Conservation (phyloP, 139 green algal genomes). For the Closterium sp. region DNA sequence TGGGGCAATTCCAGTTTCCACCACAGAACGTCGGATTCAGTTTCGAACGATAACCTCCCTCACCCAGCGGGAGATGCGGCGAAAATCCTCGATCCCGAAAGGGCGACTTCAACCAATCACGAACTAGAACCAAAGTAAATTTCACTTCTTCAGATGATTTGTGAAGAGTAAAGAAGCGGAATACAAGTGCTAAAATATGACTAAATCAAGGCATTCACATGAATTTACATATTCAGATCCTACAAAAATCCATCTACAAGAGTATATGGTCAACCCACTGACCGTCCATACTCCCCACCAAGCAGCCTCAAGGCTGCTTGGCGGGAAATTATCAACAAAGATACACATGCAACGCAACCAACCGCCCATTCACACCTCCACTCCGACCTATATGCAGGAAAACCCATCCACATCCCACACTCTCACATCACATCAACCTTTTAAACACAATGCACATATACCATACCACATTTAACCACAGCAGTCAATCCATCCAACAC, state of each 20-base stretch:
- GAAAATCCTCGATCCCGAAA: neutral
- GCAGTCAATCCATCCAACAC: neutral
- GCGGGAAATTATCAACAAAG: neutral
- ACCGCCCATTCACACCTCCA: too few species aligned
- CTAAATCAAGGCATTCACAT: neutral
- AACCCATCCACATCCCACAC: too few species aligned
- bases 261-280: neutral
- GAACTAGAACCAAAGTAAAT: neutral
- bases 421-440: too few species aligned
- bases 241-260: neutral
- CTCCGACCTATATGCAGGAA: too few species aligned
- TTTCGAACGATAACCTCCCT: neutral
- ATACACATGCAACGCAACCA: neutral
- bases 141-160: too few species aligned
- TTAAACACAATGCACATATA: too few species aligned
- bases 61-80: neutral
- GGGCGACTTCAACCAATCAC: neutral
- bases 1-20: neutral
- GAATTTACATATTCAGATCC: neutral
- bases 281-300: neutral
- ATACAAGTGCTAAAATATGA: too few species aligned
- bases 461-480: too few species aligned
- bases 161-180: too few species aligned
- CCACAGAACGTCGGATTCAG: neutral
- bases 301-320: neutral